These are phyloP conservation scores for Lotus japonicus DNA, from an alignment of 306 rosid genomes.

Conservation along the genomic window DNA sequence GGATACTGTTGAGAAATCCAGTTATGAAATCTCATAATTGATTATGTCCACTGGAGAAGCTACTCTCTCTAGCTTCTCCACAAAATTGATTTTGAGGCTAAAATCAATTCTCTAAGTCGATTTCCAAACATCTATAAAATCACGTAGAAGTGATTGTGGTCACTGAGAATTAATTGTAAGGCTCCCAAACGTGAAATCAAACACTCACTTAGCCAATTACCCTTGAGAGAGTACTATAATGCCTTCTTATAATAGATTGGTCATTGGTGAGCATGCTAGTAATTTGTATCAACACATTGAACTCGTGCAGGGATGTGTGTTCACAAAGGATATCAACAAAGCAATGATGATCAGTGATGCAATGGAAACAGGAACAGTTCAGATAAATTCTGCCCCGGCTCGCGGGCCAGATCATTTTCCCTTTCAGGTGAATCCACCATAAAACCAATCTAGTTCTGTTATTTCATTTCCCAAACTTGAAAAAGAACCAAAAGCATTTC, in stretches of 20 bases:
- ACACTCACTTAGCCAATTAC: neutral
- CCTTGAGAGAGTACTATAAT: neutral
- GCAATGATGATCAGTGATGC: conserved; percentile 91
- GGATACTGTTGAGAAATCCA: too few relatives aligned
- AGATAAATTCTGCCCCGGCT: conserved; percentile 96
- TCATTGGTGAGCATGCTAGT: neutral
- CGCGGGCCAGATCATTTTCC: conserved; percentile 99
- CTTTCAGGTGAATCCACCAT: conserved; percentile 55
- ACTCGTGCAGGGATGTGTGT: conserved; percentile 85
- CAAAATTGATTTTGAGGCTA: too few relatives aligned
- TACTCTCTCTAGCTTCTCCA: too few relatives aligned
- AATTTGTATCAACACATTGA: conserved; percentile 8
- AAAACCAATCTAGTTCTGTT: neutral
- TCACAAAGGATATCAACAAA: conserved; percentile 91
- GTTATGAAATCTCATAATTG: too few relatives aligned
- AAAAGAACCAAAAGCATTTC: neutral
- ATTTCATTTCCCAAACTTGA: neutral
- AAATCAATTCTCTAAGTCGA: too few relatives aligned
- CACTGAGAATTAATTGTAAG: too few relatives aligned
- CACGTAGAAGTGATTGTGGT: neutral
- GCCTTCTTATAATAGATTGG: neutral
- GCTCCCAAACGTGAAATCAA: too few relatives aligned
- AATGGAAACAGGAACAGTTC: conserved; percentile 97
- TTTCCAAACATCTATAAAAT: too few relatives aligned
- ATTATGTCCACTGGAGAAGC: too few relatives aligned